phyloP scores from a whole-genome alignment of 768 basidiomycete genomes.

The Leccinum barrowsii region DNA sequence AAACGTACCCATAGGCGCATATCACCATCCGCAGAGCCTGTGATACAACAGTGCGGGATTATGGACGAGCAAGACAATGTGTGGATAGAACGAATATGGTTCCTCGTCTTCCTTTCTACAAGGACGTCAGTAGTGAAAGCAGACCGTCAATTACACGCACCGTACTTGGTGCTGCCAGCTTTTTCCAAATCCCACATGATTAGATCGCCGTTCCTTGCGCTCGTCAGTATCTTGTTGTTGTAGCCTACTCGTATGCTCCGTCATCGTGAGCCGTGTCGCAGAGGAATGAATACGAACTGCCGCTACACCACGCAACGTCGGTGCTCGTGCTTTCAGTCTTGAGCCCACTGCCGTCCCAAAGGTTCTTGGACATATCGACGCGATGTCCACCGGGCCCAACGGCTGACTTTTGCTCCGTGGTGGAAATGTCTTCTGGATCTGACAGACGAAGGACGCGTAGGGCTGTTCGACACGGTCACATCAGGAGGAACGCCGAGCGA shows the following conservation, averaged over 20 bases:
- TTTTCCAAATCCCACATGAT: slow-evolving; percentile 82
- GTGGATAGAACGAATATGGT: slow-evolving; percentile 72
- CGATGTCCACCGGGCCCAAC: slow-evolving; percentile 60
- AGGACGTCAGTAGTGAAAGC: slow-evolving; percentile 11
- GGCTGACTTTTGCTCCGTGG: slow-evolving; percentile 47
- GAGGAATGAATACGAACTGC: slow-evolving; percentile 41
- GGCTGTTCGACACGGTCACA: slow-evolving; percentile 35
- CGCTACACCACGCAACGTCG: slow-evolving; percentile 77
- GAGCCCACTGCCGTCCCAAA: slow-evolving; percentile 75
- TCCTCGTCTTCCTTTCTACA: slow-evolving; percentile 63
- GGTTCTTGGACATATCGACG: slow-evolving; percentile 70
- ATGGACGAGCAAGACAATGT: slow-evolving; percentile 64
- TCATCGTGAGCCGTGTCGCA: neutral
- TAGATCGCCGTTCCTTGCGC: slow-evolving; percentile 76
- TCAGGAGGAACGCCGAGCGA: slow-evolving; percentile 4
- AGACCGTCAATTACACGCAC: slow-evolving; percentile 37
- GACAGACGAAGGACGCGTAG: slow-evolving; percentile 58
- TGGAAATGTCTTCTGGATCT: slow-evolving; percentile 39
- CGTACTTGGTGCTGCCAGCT: slow-evolving; percentile 63
- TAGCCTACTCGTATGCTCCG: slow-evolving; percentile 43
- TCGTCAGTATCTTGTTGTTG: slow-evolving; percentile 74
- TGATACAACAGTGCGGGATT: slow-evolving; percentile 69
- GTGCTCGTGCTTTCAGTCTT: slow-evolving; percentile 78
- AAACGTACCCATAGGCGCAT: slow-evolving; percentile 72
- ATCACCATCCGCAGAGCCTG: slow-evolving; percentile 78